These are phyloP conservation scores for Silene latifolia DNA, from an alignment of 148 eudicot species.

Conservation along the genomic window DNA sequence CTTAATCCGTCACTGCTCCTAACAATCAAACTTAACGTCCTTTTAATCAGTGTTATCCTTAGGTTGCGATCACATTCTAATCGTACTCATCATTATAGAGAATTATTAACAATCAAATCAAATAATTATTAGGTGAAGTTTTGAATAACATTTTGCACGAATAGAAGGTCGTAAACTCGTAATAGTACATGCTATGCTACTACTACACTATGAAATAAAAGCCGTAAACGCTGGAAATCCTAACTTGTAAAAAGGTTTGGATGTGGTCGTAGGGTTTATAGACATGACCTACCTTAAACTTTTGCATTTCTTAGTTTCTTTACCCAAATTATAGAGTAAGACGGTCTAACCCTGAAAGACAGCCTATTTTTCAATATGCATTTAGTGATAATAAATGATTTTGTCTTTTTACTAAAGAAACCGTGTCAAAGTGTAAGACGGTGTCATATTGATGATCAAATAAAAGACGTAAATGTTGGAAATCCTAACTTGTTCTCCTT, in stretches of 20 bases:
- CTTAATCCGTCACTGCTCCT: too few species aligned
- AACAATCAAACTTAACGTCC: too few species aligned
- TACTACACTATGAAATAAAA: neutral
- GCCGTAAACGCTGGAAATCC: neutral
- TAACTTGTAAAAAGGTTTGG: slow-evolving; percentile 22
- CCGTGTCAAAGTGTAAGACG: too few species aligned
- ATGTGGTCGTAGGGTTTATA: slow-evolving; percentile 21
- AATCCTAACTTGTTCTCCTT: too few species aligned
- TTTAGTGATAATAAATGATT: too few species aligned
- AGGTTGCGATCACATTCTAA: neutral
- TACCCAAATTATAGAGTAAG: too few species aligned
- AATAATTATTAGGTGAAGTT: slow-evolving; percentile 9
- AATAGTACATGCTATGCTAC: neutral
- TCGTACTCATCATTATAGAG: slow-evolving; percentile 12
- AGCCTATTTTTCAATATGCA: too few species aligned
- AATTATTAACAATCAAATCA: slow-evolving; percentile 1
- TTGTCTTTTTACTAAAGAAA: too few species aligned
- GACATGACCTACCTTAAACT: slow-evolving; percentile 8
- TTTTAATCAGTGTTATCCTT: too few species aligned
- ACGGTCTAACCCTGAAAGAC: too few species aligned
- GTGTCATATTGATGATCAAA: too few species aligned
- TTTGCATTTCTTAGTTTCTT: neutral
- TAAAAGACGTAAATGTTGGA: too few species aligned
- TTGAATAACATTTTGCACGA: neutral
- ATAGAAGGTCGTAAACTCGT: neutral